These are phyloP conservation scores for Coniochaeta hoffmannii DNA, from an alignment of 2,329 filamentous ascomycete species.

Conservation along the genomic window DNA sequence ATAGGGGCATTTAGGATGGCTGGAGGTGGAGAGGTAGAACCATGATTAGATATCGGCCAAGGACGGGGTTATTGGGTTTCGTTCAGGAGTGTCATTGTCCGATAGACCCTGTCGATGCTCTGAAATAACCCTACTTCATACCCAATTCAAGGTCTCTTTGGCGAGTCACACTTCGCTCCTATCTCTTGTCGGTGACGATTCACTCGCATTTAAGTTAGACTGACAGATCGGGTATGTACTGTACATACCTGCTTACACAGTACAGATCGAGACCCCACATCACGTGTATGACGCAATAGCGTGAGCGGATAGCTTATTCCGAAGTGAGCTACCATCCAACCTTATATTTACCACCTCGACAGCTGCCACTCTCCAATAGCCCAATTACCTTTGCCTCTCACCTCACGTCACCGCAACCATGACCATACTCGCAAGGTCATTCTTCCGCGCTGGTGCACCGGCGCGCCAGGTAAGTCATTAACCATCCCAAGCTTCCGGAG, in stretches of 20 bases:
- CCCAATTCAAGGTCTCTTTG: too few species aligned
- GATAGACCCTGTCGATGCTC: too few species aligned
- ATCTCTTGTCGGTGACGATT: too few species aligned
- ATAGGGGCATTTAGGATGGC: neutral
- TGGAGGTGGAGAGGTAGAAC: neutral
- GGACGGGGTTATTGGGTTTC: too few species aligned
- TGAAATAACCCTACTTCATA: too few species aligned
- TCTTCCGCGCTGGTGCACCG: constrained; percentile 58
- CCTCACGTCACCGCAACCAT: constrained; percentile 3
- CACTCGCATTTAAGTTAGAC: too few species aligned
- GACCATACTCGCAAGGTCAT: constrained; percentile 61
- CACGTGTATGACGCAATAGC: constrained; percentile 3
- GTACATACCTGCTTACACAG: too few species aligned
- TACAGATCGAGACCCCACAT: neutral
- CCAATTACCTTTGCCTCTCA: neutral
- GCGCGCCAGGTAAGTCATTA: constrained; percentile 50
- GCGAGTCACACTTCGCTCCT: too few species aligned
- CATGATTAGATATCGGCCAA: too few species aligned
- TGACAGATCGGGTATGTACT: too few species aligned
- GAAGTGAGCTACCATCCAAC: neutral
- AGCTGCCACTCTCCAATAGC: neutral
- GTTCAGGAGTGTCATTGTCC: too few species aligned
- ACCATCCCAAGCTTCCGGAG: neutral
- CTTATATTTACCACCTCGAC: constrained; percentile 1
- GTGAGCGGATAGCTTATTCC: too few species aligned